phyloP scores from a whole-genome alignment of 2,329 filamentous ascomycete genomes.

The Teratosphaeria gauchensis region DNA sequence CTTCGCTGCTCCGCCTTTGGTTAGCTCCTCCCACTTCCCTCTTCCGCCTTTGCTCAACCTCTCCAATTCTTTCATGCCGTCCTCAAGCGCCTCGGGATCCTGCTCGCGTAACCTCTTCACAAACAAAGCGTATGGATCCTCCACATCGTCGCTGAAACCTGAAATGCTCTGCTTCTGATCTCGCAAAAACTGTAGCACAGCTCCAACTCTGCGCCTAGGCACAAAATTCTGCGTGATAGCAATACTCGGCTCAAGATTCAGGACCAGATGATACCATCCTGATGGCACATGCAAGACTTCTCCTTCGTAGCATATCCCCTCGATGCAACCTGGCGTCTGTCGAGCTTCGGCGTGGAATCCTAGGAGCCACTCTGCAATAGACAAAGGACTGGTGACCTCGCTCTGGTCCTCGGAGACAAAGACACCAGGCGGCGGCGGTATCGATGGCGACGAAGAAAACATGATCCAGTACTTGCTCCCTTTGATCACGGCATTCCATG shows the following conservation, averaged over 20 bases:
- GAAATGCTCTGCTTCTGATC: constrained; percentile 80
- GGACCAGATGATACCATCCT: constrained; percentile 94
- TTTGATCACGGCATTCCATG: constrained; percentile 88
- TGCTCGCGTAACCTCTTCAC: constrained; percentile 53
- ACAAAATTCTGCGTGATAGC: constrained; percentile 96
- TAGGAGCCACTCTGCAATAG: constrained; percentile 93
- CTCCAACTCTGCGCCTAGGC: constrained; percentile 59
- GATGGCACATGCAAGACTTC: constrained; percentile 88
- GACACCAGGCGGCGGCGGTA: constrained; percentile 71
- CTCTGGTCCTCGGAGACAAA: constrained; percentile 82
- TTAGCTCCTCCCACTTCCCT: constrained; percentile 77
- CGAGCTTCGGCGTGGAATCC: constrained; percentile 81
- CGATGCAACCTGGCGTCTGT: constrained; percentile 62
- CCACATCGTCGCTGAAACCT: constrained; percentile 65
- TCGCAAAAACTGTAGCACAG: constrained; percentile 69
- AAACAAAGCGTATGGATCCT: constrained; percentile 67
- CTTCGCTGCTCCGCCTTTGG: constrained; percentile 39
- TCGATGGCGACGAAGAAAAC: constrained; percentile 63
- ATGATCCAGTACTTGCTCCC: constrained; percentile 98
- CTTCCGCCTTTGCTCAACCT: constrained; percentile 56
- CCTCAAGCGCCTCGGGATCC: constrained; percentile 58
- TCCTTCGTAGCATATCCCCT: constrained; percentile 74
- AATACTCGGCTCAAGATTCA: constrained; percentile 76
- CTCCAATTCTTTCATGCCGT: constrained; percentile 56
- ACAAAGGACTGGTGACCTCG: constrained; percentile 86